Base-by-base conservation (phyloP, 2,329 filamentous ascomycete genomes). In the Akanthomyces dipterigenus region DNA sequence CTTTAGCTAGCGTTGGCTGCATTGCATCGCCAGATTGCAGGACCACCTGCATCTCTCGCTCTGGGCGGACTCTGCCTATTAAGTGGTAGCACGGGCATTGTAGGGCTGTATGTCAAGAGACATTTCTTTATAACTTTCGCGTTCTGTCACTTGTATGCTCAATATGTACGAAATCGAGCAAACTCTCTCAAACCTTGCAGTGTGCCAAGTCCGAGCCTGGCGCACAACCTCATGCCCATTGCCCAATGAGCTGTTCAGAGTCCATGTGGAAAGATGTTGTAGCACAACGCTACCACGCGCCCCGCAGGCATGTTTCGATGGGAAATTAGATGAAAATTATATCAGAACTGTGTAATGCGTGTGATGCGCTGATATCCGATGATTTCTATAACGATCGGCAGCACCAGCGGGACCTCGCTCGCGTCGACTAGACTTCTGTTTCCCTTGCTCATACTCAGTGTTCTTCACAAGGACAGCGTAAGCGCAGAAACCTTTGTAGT, bases 141-240 rank as follows among this genome's bases (percentile, higher is more conserved):
- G 54, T 36, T 11, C 14, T 46, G n/a, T 18, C 20, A 36, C 18
- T 55, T 20, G 31, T 24, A n/a, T 9, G 9, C 16, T 55, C 36
- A 14, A 14, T 14, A 18, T 16, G 14, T 9, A 28, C n/a, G n/a
- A n/a, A n/a, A n/a, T n/a, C n/a, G 40, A 34, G 26, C 54, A 56
- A 56, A 56, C 54, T 34, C 54, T 56, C 28, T 56, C 54, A 56
- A 56, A 46, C 54, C 42, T n/a, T 18, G 28, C 36, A 40, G 22
- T 5, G 28, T 28, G 54, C 40, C 54, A 55, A 55, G 54, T 6
- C 42, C 12, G 22, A 22, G 20, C 11, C 43, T 24, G n/a, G 40
- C 16, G 18, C 38, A 55, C 51, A 34, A 34, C n/a, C 54, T 45
- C 38, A 45, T 22, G n/a, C 11, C 43, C 43, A 46, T 24, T 46